A percentile compares a stretch with the other conserved stretches of the same genome.
Conservation (phyloP, 805 yeast species). For the Alloascoidea africana region DNA sequence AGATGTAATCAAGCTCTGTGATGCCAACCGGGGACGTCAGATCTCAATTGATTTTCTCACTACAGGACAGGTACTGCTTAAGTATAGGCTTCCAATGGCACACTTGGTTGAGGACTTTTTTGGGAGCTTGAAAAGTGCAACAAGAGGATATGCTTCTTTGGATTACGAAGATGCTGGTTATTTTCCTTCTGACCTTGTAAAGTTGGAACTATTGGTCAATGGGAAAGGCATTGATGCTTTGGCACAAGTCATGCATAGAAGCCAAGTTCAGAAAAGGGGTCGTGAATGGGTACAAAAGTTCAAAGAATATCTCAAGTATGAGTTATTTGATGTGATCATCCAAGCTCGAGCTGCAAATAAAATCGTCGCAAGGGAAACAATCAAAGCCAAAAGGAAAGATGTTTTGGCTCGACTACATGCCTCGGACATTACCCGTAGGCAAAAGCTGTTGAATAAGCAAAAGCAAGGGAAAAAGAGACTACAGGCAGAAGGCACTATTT, state of each 20-base stretch:
- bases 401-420: slow-evolving; percentile 92
- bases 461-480: slow-evolving; percentile 86
- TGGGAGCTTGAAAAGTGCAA: slow-evolving; percentile 79
- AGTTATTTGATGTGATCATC: slow-evolving; percentile 82
- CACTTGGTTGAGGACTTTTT: slow-evolving; percentile 91
- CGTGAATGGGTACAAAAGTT: slow-evolving; percentile 72
- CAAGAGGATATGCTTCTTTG: slow-evolving; percentile 86
- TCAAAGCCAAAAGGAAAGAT: slow-evolving; percentile 86
- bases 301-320: slow-evolving; percentile 65
- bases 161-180: slow-evolving; percentile 95
- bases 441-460: slow-evolving; percentile 75
- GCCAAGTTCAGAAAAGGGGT: slow-evolving; percentile 61
- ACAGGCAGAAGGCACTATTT: slow-evolving; percentile 66
- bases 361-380: slow-evolving; percentile 82
- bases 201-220: slow-evolving; percentile 78
- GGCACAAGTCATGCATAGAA: slow-evolving; percentile 76
- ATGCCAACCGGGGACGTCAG: slow-evolving; percentile 71
- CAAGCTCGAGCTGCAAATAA: slow-evolving; percentile 77
- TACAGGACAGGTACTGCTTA: slow-evolving; percentile 68
- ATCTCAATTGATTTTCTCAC: slow-evolving; percentile 61
- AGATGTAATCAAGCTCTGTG: slow-evolving; percentile 73
- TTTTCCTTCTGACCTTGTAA: slow-evolving; percentile 62
- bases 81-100: slow-evolving; percentile 72
- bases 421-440: slow-evolving; percentile 78
- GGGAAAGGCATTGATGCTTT: slow-evolving; percentile 85